Percentiles rank a stretch among this genome's conserved stretches.
Conservation (phyloP, 192 early-diverging fungal species). For the Entomortierella parvispora region DNA sequence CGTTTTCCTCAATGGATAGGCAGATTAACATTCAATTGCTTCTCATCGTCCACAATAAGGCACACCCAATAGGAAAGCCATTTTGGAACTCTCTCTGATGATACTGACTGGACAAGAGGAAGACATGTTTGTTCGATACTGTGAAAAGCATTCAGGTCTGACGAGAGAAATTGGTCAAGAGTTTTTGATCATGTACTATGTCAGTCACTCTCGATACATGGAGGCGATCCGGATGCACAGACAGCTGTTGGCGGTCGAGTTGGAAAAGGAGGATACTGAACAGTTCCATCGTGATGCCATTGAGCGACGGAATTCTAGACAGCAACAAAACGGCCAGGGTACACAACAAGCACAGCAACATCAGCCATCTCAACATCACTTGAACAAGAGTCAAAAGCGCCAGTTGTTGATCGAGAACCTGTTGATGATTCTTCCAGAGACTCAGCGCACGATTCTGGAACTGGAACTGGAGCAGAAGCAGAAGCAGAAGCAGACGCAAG, state of each 20-base stretch:
- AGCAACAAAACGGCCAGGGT: not conserved
- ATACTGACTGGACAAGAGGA: constrained; percentile 34
- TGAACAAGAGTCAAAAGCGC: constrained; percentile 48
- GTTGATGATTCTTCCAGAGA: constrained; percentile 24
- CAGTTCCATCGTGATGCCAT: constrained; percentile 38
- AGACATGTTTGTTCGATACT: constrained; percentile 17
- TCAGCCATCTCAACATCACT: not conserved
- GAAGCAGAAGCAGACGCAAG: not conserved
- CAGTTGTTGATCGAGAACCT: constrained; percentile 32
- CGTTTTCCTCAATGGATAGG: too few species aligned
- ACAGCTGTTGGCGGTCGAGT: constrained; percentile 16
- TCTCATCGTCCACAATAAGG: constrained; percentile 2
- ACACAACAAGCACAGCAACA: too few species aligned
- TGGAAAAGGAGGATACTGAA: constrained; percentile 28
- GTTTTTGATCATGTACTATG: constrained; percentile 45
- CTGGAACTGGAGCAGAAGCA: constrained; percentile 14
- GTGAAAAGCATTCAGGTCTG: constrained; percentile 23
- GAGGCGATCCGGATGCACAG: constrained; percentile 48
- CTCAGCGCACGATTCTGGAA: constrained; percentile 22
- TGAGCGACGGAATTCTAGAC: constrained; percentile 27
- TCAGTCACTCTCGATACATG: constrained; percentile 41
- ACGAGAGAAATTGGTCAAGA: constrained; percentile 39
- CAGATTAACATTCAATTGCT: not conserved
- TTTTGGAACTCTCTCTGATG: constrained; percentile 22
- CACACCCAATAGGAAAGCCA: constrained; percentile 42